Conservation (phyloP, 768 basidiomycete genomes). For the Lentinus brumalis region DNA sequence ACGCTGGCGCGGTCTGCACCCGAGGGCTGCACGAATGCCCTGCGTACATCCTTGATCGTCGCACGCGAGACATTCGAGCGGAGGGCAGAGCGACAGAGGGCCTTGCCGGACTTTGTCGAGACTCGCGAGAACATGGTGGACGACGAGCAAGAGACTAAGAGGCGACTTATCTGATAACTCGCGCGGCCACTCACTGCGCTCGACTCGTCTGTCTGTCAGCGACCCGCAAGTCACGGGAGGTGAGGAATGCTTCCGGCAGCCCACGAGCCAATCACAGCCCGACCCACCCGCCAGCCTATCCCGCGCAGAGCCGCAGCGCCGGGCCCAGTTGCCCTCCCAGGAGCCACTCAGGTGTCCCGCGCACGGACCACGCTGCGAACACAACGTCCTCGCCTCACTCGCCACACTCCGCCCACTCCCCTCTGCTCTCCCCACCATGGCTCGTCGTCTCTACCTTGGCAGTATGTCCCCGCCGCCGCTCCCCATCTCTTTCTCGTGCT, state of each 20-base stretch:
- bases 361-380: slow-evolving; percentile 30
- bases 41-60: slow-evolving; percentile 34
- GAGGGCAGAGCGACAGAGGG: slow-evolving; percentile 25
- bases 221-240: slow-evolving; percentile 11
- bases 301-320: not conserved
- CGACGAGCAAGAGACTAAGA: slow-evolving; percentile 10
- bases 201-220: slow-evolving; percentile 3
- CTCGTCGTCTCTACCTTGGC: slow-evolving; percentile 84
- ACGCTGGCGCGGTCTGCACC: slow-evolving; percentile 81
- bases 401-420: slow-evolving; percentile 10
- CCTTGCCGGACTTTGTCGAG: slow-evolving; percentile 26
- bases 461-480: slow-evolving; percentile 47
- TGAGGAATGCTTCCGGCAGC: slow-evolving; percentile 4
- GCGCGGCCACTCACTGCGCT: not conserved
- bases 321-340: not conserved
- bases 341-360: slow-evolving; percentile 10
- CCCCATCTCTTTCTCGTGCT: not conserved
- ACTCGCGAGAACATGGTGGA: slow-evolving; percentile 34
- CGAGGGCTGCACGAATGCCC: slow-evolving; percentile 80
- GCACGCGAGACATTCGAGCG: slow-evolving; percentile 19
- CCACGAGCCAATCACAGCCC: not conserved
- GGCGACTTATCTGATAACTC: slow-evolving; percentile 31
- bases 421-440: slow-evolving; percentile 53
- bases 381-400: slow-evolving; percentile 19
- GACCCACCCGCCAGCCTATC: not conserved